Evolutionary conservation across 495 filamentous ascomycete species (phyloP), one percentile per base, ranked within the genome.

Genomic region (Daldinia childiae): DNA sequence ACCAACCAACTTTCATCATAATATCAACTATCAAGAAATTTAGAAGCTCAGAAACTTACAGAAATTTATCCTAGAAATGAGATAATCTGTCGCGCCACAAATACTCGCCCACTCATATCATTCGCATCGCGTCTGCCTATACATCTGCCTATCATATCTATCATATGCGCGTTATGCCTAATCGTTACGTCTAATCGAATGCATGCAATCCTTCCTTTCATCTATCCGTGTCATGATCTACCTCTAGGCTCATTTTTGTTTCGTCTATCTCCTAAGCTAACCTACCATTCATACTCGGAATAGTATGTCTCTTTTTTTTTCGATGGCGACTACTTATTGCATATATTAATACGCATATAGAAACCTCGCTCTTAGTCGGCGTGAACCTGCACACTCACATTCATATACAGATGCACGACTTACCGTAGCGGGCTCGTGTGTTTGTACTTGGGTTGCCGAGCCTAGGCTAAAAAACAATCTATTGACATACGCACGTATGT

Each of bases 171-270:
- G 27, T 36, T 45, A 45, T 36, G 39, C 39, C 39, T 41, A 17
- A 41, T 41, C 15, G 24, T 24, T 50, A 48, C 19, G 54, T 30
- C 19, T 60, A 11, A 19, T 32, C n/a, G 51, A 60, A 59, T 68
- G 58, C 62, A 70, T 54, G 26, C 32, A 8, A 45, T 52, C 61
- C 19, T 57, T 61, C 36, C 43, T 64, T 58, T 55, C 55, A 38
- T 65, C 29, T 51, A 55, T 64, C 55, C 24, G 27, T 54, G 14
- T 30, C 50, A 54, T 54, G 24, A 30, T 54, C 50, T 54, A 30
- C 50, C 50, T 54, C 12, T 21, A 36, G 34, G 34, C 34, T 14
- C 12, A 3, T 48, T 48, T 48, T 48, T 12, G 19, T 48, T 54
- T 54, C 50, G 26, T 9, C 50, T 21, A 14, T 19, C 54, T 21